Conservation (phyloP, 352 stramenopile genomes). For the Thalassiosira oceanica region DNA sequence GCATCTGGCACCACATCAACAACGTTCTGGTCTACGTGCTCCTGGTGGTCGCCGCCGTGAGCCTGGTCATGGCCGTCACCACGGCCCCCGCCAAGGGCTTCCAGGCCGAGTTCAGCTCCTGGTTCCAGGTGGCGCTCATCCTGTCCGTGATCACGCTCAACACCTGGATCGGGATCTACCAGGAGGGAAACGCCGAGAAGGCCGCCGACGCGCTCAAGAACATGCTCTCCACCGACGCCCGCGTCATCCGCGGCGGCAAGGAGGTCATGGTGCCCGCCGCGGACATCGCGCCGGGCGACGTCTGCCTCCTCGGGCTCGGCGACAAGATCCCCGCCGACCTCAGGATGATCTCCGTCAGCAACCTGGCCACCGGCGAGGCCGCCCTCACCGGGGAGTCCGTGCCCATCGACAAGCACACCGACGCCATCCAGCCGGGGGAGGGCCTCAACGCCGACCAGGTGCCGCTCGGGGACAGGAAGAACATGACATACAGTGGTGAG, state of each 20-base stretch:
- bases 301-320: conserved; percentile 92
- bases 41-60: conserved; percentile 75
- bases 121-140: conserved; percentile 40
- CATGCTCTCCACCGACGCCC: neutral
- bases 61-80: conserved; percentile 8
- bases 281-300: conserved; percentile 93
- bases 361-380: conserved; percentile 91
- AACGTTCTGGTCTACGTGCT: conserved; percentile 97
- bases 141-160: conserved; percentile 39
- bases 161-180: conserved; percentile 17
- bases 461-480: conserved; percentile 74
- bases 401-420: too few relatives aligned
- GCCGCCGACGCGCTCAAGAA: neutral
- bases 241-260: too few relatives aligned
- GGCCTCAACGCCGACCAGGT: conserved; percentile 47
- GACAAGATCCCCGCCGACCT: conserved; percentile 96
- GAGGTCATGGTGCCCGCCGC: conserved; percentile 85
- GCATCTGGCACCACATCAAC: conserved; percentile 94
- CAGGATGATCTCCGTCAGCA: conserved; percentile 93
- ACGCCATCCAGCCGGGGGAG: conserved; percentile 39
- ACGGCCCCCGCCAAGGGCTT: conserved; percentile 37
- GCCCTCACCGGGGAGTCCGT: conserved; percentile 95
- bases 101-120: conserved; percentile 44
- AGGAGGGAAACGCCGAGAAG: neutral
- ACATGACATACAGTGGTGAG: conserved; percentile 71